A percentile compares a stretch with the other conserved stretches of the same genome.
Evolutionary conservation across 2,329 filamentous ascomycete species (phyloP).

Genomic region (Talaromyces sp.): DNA sequence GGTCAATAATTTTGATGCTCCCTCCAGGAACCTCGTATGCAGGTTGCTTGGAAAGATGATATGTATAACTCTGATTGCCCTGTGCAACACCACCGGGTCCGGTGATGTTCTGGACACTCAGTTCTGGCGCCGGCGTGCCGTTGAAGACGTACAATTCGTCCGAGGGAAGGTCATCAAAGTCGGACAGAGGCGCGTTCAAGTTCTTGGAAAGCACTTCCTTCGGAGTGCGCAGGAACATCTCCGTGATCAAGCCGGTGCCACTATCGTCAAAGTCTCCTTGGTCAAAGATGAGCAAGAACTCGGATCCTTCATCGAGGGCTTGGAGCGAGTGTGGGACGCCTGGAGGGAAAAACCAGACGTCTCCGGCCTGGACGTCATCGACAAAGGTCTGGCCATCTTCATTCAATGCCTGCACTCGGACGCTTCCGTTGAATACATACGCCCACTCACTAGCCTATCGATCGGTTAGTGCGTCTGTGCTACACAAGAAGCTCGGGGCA

Average conservation of each 20-base stretch:
- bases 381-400: constrained; percentile 43
- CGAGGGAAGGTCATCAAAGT: constrained; percentile 32
- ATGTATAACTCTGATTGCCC: constrained; percentile 28
- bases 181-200: constrained; percentile 31
- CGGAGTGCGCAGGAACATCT: constrained; percentile 45
- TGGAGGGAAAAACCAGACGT: constrained; percentile 32
- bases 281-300: constrained; percentile 59
- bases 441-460: constrained; percentile 16
- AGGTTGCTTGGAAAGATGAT: constrained; percentile 43
- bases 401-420: constrained; percentile 41
- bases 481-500: neutral
- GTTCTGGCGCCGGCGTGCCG: constrained; percentile 33
- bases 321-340: constrained; percentile 41
- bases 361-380: constrained; percentile 35
- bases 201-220: constrained; percentile 39
- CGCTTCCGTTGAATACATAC: constrained; percentile 17
- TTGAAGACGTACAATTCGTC: constrained; percentile 40
- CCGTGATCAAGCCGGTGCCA: constrained; percentile 53
- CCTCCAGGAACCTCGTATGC: constrained; percentile 51
- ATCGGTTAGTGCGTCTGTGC: neutral
- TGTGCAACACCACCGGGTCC: constrained; percentile 29
- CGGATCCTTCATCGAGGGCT: constrained; percentile 50
- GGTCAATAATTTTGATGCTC: constrained; percentile 56
- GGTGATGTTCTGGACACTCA: constrained; percentile 41
- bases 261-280: constrained; percentile 55